Conservation (phyloP, 441 rosid genomes). For the Adansonia rubrostipa region DNA sequence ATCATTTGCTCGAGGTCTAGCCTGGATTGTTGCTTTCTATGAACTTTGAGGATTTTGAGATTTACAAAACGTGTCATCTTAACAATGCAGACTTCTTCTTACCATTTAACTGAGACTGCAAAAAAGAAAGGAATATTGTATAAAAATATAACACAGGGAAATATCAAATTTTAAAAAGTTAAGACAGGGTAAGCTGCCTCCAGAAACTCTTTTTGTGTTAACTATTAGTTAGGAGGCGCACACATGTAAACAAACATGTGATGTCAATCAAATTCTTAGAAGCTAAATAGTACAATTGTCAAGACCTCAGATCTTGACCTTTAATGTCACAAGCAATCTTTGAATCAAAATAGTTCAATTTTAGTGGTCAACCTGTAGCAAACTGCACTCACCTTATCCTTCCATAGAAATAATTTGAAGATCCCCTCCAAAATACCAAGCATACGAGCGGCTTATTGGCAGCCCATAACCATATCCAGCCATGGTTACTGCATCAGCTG, state of each 20-base stretch:
- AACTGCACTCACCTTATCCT: conserved; percentile 85
- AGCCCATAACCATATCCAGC: conserved; percentile 97
- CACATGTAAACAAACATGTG: background rate
- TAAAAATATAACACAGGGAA: background rate
- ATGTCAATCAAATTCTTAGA: background rate
- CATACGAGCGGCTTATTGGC: conserved; percentile 93
- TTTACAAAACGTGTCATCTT: background rate
- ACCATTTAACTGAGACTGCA: background rate
- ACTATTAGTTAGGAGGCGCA: background rate
- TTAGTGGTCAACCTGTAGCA: background rate
- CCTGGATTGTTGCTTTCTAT: background rate
- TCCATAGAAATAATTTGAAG: conserved; percentile 95
- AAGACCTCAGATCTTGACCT: background rate
- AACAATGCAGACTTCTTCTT: background rate
- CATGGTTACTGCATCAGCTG: conserved; percentile 75
- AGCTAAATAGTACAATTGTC: background rate
- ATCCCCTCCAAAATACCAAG: conserved; percentile 95
- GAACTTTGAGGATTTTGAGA: conserved; percentile 4
- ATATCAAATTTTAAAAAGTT: background rate
- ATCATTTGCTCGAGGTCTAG: background rate
- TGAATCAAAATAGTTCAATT: too few relatives aligned
- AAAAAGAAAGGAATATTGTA: background rate
- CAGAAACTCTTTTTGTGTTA: background rate
- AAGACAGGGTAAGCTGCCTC: background rate
- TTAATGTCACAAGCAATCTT: background rate